Percentiles rank a stretch among this genome's conserved stretches.
phyloP scores from a whole-genome alignment of 495 filamentous ascomycete genomes.

The Trichoderma parareesei region DNA sequence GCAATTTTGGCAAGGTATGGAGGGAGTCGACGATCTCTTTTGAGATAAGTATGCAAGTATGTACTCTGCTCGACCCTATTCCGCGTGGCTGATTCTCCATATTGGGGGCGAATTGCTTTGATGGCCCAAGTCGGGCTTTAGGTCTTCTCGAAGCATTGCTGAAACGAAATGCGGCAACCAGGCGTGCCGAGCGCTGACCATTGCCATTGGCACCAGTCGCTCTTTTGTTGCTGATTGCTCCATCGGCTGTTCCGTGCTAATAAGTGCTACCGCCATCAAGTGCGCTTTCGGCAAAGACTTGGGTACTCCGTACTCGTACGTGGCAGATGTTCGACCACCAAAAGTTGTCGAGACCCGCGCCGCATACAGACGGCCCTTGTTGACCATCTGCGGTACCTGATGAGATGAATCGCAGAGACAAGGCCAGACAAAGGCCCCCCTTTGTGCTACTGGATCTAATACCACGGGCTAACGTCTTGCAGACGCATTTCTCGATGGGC shows the following conservation, averaged over 20 bases:
- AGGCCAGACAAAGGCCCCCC: too few species aligned
- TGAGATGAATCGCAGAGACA: not conserved
- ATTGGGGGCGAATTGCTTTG: too few species aligned
- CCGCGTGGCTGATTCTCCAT: too few species aligned
- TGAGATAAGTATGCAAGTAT: too few species aligned
- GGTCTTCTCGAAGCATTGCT: not conserved
- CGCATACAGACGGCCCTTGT: not conserved
- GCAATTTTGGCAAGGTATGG: too few species aligned
- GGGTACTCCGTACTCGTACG: not conserved
- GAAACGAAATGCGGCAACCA: not conserved
- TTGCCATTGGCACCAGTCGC: not conserved
- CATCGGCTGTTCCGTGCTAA: not conserved
- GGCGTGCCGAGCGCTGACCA: not conserved
- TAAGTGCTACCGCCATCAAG: not conserved
- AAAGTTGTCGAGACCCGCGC: not conserved
- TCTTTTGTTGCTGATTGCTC: slow-evolving; percentile 1
- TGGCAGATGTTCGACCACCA: not conserved
- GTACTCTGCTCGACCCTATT: too few species aligned
- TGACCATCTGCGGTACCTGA: too few species aligned
- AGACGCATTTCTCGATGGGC: too few species aligned
- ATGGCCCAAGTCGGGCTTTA: not conserved
- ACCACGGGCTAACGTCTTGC: too few species aligned
- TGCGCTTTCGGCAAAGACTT: not conserved
- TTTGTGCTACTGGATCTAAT: too few species aligned
- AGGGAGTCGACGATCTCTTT: too few species aligned